Conservation (phyloP, 2,329 filamentous ascomycete species). For the Colletotrichum euphorbiae region DNA sequence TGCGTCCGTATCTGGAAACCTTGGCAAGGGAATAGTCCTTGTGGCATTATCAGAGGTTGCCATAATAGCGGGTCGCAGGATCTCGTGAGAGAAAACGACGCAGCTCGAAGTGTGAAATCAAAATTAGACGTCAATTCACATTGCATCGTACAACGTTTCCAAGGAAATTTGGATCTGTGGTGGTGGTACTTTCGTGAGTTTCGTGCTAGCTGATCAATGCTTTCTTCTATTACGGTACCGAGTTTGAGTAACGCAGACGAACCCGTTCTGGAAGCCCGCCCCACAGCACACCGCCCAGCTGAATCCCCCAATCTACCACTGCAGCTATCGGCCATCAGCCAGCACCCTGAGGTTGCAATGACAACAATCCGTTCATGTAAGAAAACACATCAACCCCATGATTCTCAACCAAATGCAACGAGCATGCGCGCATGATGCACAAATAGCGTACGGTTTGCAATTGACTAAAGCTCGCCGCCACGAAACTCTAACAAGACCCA, state of each 20-base stretch:
- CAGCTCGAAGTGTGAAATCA: background rate
- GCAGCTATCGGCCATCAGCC: background rate
- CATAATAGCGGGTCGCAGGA: background rate
- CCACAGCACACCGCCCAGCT: slow-evolving; percentile 18
- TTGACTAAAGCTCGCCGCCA: background rate
- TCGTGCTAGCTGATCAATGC: background rate
- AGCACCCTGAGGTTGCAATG: background rate
- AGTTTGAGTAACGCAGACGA: slow-evolving; percentile 21
- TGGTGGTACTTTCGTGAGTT: background rate
- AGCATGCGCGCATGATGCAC: background rate
- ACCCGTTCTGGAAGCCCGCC: background rate
- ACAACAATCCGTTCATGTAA: background rate
- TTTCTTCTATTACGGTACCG: background rate
- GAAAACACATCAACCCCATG: background rate
- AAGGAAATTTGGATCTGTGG: background rate
- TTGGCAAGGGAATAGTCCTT: background rate
- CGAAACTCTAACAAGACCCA: slow-evolving; percentile 18
- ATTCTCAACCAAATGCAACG: background rate
- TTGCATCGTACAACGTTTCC: background rate
- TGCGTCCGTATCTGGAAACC: background rate
- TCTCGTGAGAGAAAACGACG: background rate
- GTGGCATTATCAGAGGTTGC: background rate
- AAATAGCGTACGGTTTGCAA: background rate
- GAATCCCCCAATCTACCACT: background rate
- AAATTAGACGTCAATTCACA: background rate